These are phyloP conservation scores for Trypanosoma conorhini DNA, from an alignment of 208 protist species.

Conservation along the genomic window DNA sequence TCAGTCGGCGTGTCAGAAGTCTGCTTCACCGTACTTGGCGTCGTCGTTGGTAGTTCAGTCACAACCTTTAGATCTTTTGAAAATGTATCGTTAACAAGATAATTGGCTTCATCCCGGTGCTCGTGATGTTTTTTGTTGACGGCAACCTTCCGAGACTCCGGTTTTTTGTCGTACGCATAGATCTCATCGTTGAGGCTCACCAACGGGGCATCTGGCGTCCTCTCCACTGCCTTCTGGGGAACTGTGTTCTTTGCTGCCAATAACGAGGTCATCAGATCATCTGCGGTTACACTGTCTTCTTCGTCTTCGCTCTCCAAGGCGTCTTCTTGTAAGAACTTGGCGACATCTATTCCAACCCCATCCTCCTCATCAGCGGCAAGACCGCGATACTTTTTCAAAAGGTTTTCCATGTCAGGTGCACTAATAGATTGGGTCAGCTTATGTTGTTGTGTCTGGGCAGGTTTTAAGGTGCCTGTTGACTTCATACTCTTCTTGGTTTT, in stretches of 20 bases:
- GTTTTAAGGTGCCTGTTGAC: conserved; percentile 16
- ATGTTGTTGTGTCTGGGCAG: conserved; percentile 56
- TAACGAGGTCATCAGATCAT: conserved; percentile 27
- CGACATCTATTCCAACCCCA: conserved; percentile 47
- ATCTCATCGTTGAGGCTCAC: conserved; percentile 30
- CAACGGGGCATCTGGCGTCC: conserved; percentile 10
- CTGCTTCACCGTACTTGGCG: neutral
- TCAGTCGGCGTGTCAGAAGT: neutral
- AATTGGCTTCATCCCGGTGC: conserved; percentile 18
- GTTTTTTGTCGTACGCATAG: conserved; percentile 27
- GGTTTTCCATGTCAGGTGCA: conserved; percentile 62
- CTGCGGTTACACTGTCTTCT: conserved; percentile 18
- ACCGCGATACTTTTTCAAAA: conserved; percentile 49
- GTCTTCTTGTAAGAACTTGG: conserved; percentile 48
- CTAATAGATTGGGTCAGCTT: conserved; percentile 66
- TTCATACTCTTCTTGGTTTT: conserved; percentile 26
- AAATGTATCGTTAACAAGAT: conserved; percentile 29
- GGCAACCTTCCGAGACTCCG: neutral
- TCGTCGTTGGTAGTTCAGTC: conserved; percentile 18
- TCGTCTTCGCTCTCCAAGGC: conserved; percentile 35
- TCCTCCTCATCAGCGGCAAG: conserved; percentile 41
- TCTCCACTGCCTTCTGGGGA: neutral
- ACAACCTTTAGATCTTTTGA: conserved; percentile 30
- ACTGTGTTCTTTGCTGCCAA: conserved; percentile 8
- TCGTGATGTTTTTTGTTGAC: conserved; percentile 7